These are phyloP conservation scores for Candida glaebosa DNA, from an alignment of 805 yeast genomes.

Conservation along the genomic window DNA sequence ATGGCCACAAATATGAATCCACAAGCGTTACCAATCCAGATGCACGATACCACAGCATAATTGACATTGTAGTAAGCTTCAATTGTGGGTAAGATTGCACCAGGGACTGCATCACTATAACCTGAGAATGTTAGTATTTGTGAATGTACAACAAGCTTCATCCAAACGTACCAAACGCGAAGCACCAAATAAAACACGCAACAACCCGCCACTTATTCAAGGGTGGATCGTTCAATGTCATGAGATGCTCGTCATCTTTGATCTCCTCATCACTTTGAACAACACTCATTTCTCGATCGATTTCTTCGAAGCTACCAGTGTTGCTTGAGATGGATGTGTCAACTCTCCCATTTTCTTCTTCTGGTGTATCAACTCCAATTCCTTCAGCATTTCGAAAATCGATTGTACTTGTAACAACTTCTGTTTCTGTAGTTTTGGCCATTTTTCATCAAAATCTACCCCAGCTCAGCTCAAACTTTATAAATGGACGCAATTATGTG, in stretches of 20 bases:
- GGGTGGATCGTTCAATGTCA: slow-evolving; percentile 15
- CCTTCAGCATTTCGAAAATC: no score
- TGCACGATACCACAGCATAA: slow-evolving; percentile 23
- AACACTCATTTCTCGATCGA: neutral
- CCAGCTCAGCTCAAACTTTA: no score
- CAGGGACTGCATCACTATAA: slow-evolving; percentile 25
- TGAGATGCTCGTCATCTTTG: neutral
- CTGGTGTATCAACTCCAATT: neutral
- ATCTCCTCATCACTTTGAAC: no score
- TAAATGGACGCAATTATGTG: no score
- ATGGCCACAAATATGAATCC: slow-evolving; percentile 25
- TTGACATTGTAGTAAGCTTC: slow-evolving; percentile 20
- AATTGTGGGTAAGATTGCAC: slow-evolving; percentile 25
- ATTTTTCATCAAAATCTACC: no score
- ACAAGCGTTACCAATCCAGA: slow-evolving; percentile 26
- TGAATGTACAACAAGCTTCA: no score
- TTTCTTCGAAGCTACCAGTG: no score
- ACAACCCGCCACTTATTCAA: slow-evolving; percentile 17
- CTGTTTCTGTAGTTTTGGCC: no score
- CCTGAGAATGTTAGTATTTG: no score
- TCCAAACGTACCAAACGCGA: no score
- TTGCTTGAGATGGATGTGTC: no score
- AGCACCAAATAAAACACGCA: slow-evolving; percentile 16
- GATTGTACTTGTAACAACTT: no score
- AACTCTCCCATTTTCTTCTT: neutral